Conservation (phyloP, 805 yeast species). For the Zygosaccharomyces bisporus region DNA sequence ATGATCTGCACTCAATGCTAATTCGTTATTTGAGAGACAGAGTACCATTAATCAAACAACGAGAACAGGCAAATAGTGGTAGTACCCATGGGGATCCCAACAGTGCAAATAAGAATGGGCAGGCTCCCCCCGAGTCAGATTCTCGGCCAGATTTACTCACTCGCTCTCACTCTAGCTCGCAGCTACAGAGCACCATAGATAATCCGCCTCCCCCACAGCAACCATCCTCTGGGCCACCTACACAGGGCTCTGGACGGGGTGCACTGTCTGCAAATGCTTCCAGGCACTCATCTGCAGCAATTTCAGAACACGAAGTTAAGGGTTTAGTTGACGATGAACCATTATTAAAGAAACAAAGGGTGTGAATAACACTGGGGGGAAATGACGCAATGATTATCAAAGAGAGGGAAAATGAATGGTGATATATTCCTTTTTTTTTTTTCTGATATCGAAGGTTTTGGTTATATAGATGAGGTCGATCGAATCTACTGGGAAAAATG, state of each 20-base stretch:
- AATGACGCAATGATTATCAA: neutral
- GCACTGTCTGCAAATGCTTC: constrained; percentile 12
- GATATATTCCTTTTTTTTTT: neutral
- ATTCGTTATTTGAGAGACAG: constrained; percentile 64
- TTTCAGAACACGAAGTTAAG: constrained; percentile 16
- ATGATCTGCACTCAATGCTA: constrained; percentile 72
- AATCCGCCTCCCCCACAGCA: constrained; percentile 3
- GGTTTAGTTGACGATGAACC: constrained; percentile 19
- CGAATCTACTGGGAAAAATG: neutral
- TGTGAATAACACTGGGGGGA: constrained; percentile 3
- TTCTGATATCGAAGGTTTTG: neutral
- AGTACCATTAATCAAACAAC: constrained; percentile 37
- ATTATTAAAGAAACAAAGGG: constrained; percentile 18
- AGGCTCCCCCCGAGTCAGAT: neutral
- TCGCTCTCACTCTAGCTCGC: constrained; percentile 12
- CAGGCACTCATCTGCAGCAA: constrained; percentile 13
- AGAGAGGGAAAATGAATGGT: neutral
- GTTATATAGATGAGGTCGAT: neutral
- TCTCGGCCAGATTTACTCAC: constrained; percentile 6
- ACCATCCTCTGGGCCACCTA: constrained; percentile 10
- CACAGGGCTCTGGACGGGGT: constrained; percentile 9
- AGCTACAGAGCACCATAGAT: constrained; percentile 7
- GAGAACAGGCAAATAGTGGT: constrained; percentile 10
- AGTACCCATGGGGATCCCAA: constrained; percentile 1
- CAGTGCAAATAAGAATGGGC: neutral